Evolutionary conservation across 2,329 filamentous ascomycete species (phyloP), one percentile per base, ranked within the genome.

Genomic region (Aspergillus spinulosporus): DNA sequence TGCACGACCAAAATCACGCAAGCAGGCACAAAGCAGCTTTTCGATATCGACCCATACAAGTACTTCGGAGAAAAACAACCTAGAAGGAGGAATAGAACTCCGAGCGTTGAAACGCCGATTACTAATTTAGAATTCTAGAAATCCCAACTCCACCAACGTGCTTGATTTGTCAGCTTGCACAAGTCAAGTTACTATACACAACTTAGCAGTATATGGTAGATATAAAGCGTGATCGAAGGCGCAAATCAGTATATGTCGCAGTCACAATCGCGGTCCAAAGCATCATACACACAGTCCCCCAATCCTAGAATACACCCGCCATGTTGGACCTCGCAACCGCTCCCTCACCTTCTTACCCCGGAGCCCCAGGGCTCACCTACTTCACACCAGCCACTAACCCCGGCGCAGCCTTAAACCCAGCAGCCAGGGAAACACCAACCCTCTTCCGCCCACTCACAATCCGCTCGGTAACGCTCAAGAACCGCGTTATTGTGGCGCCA

Each of bases 331-430:
- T 47, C 37, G 42, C 42, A 42, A 56, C 40, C 32, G 54, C 49
- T 1, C 39, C 57, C n/a, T 57, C 62, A 12, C 55, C 62, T 31
- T 28, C 57, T 11, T 48, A 56, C 43, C 37, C 34, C 3, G 40
- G 37, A 3, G 53, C 62, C 5, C 3, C 47, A 5, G 21, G 50
- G 9, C 56, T 60, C 15, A 71, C 78, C 8, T 74, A 70, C 60
- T 75, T 69, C 58, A 72, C 72, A 3, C 72, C 72, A n/a, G 61
- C 64, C 54, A 72, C 74, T 58, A 68, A 72, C 52, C 68, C 64
- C 5, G 72, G 70, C n/a, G 69, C 68, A 12, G 71, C 74, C 32
- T 56, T 74, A 9, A 63, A 72, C 47, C 68, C 71, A 64, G 65
- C 85, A 0, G 50, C 14, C 31, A 47, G 40, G 21, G 26, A 9